Evolutionary conservation across 371 early-diverging fungal genomes (phyloP), one percentile per base, ranked within the genome.

Genomic region (Haplosporangium sp.): DNA sequence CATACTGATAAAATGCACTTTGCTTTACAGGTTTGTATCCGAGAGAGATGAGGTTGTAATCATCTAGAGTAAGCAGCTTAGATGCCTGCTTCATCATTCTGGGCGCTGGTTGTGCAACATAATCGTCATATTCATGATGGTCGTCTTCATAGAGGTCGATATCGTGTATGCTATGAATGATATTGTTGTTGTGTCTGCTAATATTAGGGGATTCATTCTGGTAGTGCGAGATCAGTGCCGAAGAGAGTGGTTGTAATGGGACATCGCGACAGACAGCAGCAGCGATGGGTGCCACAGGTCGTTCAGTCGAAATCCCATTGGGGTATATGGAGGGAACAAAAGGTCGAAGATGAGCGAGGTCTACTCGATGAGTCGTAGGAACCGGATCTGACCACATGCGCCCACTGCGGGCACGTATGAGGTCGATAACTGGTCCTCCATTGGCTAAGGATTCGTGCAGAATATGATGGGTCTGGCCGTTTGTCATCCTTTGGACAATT

Each of bases 1-100:
- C 29, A 29, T 29, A 29, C 29, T 2, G 29, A 29, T 29, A 1
- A 29, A 29, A 29, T 4, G 57, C 10, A 8, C 37, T 55, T 40
- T 13, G 20, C 14, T 53, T 57, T 66, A 76, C 77, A 16, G 77
- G 77, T 11, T 76, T 76, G 48, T 76, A 76, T 55, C 77, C 77
- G 11, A 76, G 63, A 0, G 77, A 76, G 3, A 76, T 64, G 1
- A 76, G 66, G 38, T 76, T 76, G 43, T 71, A 76, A 43, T 76
- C 77, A 20, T 71, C 77, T 16, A 76, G 53, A 9, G 62, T 76
- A 46, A 76, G 55, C 46, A 76, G 37, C 50, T 64, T 70, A 11
- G 77, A 71, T n/a, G 77, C 67, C 50, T 71, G 67, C 14, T 46
- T 20, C 66, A 71, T 71, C 41, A 51, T 11, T 37, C 77, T 40